A percentile compares a stretch with the other conserved stretches of the same genome.
Evolutionary conservation across 495 filamentous ascomycete genomes (phyloP).

Genomic region (Trichoderma virens): DNA sequence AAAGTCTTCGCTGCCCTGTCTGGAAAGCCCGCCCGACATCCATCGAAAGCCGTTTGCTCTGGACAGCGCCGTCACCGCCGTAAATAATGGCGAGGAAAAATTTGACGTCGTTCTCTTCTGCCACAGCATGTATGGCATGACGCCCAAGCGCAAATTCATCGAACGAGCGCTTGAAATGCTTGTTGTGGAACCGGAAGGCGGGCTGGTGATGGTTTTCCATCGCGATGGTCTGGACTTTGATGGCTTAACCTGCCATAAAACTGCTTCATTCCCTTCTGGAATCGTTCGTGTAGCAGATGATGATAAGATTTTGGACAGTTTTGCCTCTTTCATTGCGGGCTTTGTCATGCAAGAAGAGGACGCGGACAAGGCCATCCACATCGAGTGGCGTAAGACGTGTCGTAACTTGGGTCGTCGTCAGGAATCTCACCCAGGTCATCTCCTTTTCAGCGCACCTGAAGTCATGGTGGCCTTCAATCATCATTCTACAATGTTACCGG

Average conservation of each 20-base stretch:
- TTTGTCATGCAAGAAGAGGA: constrained; percentile 32
- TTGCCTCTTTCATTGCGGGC: constrained; percentile 48
- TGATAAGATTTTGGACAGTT: constrained; percentile 43
- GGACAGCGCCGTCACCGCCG: constrained; percentile 21
- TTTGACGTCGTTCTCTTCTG: constrained; percentile 55
- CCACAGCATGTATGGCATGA: constrained; percentile 59
- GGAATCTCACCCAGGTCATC: constrained; percentile 29
- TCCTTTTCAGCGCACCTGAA: constrained; percentile 46
- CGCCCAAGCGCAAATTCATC: constrained; percentile 40
- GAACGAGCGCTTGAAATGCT: constrained; percentile 45
- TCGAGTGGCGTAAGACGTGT: constrained; percentile 45
- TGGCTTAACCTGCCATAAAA: constrained; percentile 46
- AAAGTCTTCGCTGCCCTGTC: constrained; percentile 40
- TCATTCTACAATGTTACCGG: constrained; percentile 38
- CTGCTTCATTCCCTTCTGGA: constrained; percentile 44
- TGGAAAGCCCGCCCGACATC: constrained; percentile 38
- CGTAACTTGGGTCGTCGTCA: constrained; percentile 41
- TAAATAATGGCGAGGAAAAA: constrained; percentile 28
- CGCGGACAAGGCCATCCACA: constrained; percentile 28
- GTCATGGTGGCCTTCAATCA: constrained; percentile 47
- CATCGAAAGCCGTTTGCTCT: constrained; percentile 37
- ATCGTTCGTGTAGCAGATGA: constrained; percentile 38
- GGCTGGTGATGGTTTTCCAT: constrained; percentile 51
- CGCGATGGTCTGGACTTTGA: constrained; percentile 39
- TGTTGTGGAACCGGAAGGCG: constrained; percentile 33